Conservation (phyloP, 2,329 filamentous ascomycete genomes). For the Cryphonectria nitschkei region DNA sequence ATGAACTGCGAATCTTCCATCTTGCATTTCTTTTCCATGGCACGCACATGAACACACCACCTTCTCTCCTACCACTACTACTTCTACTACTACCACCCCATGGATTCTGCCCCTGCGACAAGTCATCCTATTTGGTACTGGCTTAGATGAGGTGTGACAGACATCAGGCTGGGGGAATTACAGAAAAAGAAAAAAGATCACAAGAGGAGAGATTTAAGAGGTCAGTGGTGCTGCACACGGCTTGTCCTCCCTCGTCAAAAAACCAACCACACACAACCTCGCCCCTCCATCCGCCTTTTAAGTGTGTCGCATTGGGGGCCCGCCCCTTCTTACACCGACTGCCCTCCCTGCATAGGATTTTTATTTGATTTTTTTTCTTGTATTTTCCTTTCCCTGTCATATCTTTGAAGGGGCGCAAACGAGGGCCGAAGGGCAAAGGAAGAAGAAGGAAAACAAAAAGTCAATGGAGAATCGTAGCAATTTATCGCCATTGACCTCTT, state of each 20-base stretch:
- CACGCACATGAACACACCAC: neutral
- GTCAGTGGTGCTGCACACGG: conserved; percentile 20
- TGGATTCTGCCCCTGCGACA: neutral
- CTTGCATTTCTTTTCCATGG: conserved; percentile 5
- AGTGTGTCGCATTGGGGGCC: conserved; percentile 17
- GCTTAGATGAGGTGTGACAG: conserved; percentile 6
- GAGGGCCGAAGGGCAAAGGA: neutral
- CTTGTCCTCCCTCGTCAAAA: conserved; percentile 16
- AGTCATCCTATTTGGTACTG: neutral
- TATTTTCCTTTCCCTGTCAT: neutral
- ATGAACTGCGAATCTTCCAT: conserved; percentile 15
- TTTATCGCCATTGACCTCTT: conserved; percentile 6
- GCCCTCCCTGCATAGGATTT: conserved; percentile 27
- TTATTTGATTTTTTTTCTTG: neutral
- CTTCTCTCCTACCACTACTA: neutral
- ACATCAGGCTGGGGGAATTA: neutral
- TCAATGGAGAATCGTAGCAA: no score
- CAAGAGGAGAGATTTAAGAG: conserved; percentile 5
- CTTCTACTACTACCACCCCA: neutral
- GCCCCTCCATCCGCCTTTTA: conserved; percentile 14
- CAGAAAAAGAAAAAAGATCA: neutral
- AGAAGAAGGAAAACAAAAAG: neutral
- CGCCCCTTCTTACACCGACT: conserved; percentile 14
- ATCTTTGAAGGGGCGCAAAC: conserved; percentile 1
- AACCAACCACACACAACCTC: conserved; percentile 14